A percentile compares a stretch with the other conserved stretches of the same genome.
phyloP scores from a whole-genome alignment of 257 asterid genomes.

The Paraleonurus japonicus region DNA sequence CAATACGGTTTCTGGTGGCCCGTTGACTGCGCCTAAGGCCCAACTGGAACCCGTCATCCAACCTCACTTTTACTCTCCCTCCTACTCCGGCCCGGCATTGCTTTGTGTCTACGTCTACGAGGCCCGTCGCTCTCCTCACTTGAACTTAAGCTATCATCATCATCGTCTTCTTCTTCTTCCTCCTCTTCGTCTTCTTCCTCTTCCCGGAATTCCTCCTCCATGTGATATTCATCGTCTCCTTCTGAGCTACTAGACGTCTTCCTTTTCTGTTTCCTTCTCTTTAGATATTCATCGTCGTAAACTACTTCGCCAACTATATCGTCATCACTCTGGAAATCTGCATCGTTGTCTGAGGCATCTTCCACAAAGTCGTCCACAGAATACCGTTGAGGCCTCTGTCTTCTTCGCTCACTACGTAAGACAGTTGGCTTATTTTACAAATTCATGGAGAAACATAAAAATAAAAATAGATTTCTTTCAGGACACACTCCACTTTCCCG shows the following conservation, averaged over 20 bases:
- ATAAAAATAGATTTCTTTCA: not conserved
- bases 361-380: constrained; percentile 68
- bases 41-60: constrained; percentile 54
- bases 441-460: not conserved
- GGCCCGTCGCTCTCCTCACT: constrained; percentile 70
- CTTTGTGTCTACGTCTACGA: constrained; percentile 31
- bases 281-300: constrained; percentile 82
- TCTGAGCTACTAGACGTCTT: constrained; percentile 86
- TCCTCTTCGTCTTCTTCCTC: constrained; percentile 92
- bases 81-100: constrained; percentile 60
- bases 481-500: too few species aligned
- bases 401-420: constrained; percentile 59
- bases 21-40: constrained; percentile 93
- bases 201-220: constrained; percentile 72
- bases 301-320: constrained; percentile 95
- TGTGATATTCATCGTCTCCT: constrained; percentile 80
- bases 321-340: constrained; percentile 80
- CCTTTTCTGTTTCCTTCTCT: constrained; percentile 57
- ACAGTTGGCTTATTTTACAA: constrained; percentile 3
- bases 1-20: constrained; percentile 70
- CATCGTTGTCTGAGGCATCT: constrained; percentile 71
- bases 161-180: constrained; percentile 69
- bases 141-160: constrained; percentile 49
- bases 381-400: constrained; percentile 87
- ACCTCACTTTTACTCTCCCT: constrained; percentile 65